Conservation (phyloP, 2,329 filamentous ascomycete genomes). For the Fusarium anguioides region DNA sequence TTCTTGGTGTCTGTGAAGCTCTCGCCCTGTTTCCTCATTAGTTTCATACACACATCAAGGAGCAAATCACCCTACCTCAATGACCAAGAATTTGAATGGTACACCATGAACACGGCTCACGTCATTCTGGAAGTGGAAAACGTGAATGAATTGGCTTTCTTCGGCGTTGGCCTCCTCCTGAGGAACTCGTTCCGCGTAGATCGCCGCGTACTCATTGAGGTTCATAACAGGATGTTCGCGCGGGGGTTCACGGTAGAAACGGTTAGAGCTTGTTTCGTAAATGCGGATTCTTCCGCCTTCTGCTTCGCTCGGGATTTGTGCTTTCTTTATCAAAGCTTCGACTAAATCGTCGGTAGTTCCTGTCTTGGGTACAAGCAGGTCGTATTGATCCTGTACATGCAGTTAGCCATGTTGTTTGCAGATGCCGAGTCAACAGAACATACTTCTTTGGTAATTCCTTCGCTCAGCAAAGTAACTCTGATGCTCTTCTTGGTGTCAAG, state of each 20-base stretch:
- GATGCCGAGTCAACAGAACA: constrained; percentile 49
- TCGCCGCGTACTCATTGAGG: constrained; percentile 84
- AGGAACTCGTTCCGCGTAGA: constrained; percentile 85
- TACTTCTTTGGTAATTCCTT: constrained; percentile 92
- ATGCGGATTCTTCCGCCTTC: constrained; percentile 78
- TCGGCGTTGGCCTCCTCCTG: constrained; percentile 73
- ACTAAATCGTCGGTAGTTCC: constrained; percentile 84
- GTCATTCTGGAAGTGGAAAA: constrained; percentile 94
- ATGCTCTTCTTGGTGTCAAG: constrained; percentile 91
- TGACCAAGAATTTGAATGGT: constrained; percentile 89
- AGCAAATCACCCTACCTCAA: constrained; percentile 69
- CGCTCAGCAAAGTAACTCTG: constrained; percentile 85
- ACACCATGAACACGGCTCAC: constrained; percentile 84
- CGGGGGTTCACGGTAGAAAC: constrained; percentile 82
- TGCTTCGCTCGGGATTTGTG: constrained; percentile 78
- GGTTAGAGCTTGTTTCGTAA: constrained; percentile 84
- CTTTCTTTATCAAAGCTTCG: constrained; percentile 80
- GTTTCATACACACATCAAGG: neutral
- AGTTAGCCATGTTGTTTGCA: constrained; percentile 7
- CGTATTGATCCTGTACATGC: constrained; percentile 72
- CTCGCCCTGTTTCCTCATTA: constrained; percentile 71
- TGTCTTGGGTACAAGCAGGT: constrained; percentile 88
- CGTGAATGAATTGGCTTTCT: constrained; percentile 73
- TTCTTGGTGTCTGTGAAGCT: constrained; percentile 92
- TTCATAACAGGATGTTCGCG: constrained; percentile 79